Evolutionary conservation across 1,284 basidiomycete species (phyloP), one percentile per base, ranked within the genome.

Genomic region (Cryptococcus deneoformans): DNA sequence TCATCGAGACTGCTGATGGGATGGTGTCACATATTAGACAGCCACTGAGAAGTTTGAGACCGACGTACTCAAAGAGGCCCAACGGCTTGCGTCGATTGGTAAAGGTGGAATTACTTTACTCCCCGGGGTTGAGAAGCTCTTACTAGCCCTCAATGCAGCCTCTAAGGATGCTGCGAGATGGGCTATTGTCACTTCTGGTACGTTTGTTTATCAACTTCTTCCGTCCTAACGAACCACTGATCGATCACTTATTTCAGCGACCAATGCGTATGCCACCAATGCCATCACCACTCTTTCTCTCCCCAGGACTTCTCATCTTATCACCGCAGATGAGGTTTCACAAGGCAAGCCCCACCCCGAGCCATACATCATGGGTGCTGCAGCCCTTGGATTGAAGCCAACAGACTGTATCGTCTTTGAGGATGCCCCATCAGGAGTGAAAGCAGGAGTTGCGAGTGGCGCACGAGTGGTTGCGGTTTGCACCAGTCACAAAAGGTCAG

Each of bases 271-370:
- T 68, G 82, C 88, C 6, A 79, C 82, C 11, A 79, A 80, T 40
- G 88, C 87, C 24, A 79, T 91, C 38, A 68, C 81, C 44, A 81
- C 81, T 37, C 84, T 85, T 44, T 80, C 79, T 0, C 79, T 90
- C n/a, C 81, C 83, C 7, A 46, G 82, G 2, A 87, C 87, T 10
- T 70, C 72, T 9, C 73, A 83, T 6, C 79, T 87, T 54, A 81
- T 91, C 60, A 89, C 88, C 1, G 86, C 87, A 6, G 84, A 87
- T 71, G 85, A 90, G 69, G 88, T 90, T n/a, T 66, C 75, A 34
- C 76, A 82, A 56, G 90, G 90, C 45, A 92, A 92, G 77, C 90
- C 90, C 16, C 82, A 87, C 68, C 89, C 90, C 0, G 88, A 84
- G 44, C 90, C 90, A 29, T 92, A 91, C 73, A 61, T 79, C 11